Percentiles rank a stretch among this genome's conserved stretches.
Conservation (phyloP, 352 stramenopile genomes). For the Plasmopara muralis region DNA sequence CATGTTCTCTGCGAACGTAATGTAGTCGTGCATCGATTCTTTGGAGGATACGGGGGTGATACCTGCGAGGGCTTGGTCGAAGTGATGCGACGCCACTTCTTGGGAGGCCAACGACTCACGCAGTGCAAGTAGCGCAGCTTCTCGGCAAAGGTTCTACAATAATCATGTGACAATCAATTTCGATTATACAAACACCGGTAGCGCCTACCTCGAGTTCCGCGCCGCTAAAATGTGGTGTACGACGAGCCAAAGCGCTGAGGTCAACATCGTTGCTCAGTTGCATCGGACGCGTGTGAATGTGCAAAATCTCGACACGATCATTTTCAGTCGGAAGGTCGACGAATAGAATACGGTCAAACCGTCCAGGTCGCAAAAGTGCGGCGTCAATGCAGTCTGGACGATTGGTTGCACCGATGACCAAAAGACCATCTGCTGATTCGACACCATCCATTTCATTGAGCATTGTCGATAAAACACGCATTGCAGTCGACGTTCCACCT, state of each 20-base stretch:
- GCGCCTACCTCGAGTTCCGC: conserved; percentile 80
- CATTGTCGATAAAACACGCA: conserved; percentile 95
- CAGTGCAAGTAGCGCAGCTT: conserved; percentile 67
- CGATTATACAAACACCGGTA: not conserved
- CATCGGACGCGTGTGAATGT: conserved; percentile 69
- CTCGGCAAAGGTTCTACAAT: conserved; percentile 76
- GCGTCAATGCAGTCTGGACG: conserved; percentile 96
- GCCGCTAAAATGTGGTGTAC: conserved; percentile 68
- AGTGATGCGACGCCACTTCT: conserved; percentile 51
- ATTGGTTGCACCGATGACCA: conserved; percentile 98
- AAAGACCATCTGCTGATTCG: conserved; percentile 88
- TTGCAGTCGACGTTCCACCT: conserved; percentile 51
- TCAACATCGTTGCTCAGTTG: conserved; percentile 60
- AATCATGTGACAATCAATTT: not conserved
- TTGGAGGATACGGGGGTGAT: conserved; percentile 53
- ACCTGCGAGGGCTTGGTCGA: conserved; percentile 38
- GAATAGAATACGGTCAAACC: conserved; percentile 94
- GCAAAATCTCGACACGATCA: conserved; percentile 62
- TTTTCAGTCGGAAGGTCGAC: conserved; percentile 82
- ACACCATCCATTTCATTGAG: conserved; percentile 98
- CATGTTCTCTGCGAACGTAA: conserved; percentile 56
- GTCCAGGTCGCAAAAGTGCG: conserved; percentile 93
- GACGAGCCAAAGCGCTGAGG: conserved; percentile 38
- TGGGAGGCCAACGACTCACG: conserved; percentile 58
- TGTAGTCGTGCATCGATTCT: conserved; percentile 48